phyloP scores from a whole-genome alignment of 306 rosid species.

The Dalbergia cochinchinensis region DNA sequence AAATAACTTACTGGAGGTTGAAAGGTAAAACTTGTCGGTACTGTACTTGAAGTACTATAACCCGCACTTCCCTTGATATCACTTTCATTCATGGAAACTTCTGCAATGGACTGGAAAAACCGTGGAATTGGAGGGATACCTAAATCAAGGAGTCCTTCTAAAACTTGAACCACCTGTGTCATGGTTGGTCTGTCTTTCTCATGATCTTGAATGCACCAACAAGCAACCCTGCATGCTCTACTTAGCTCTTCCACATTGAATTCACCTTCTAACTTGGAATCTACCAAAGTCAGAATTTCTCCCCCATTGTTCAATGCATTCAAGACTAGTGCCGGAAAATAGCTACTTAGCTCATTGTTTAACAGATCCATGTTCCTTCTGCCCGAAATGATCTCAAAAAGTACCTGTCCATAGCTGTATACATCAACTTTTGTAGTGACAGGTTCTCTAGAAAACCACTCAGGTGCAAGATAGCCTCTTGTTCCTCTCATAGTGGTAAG shows the following conservation, averaged over 20 bases:
- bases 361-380: constrained; percentile 51
- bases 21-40: constrained; percentile 10
- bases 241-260: constrained; percentile 21
- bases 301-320: constrained; percentile 38
- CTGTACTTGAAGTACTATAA: not conserved
- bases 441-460: constrained; percentile 61
- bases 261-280: constrained; percentile 25
- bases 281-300: constrained; percentile 41
- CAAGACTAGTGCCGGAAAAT: constrained; percentile 51
- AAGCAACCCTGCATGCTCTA: constrained; percentile 24
- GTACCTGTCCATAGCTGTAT: constrained; percentile 55
- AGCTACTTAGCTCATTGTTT: constrained; percentile 42
- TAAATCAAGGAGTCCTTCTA: constrained; percentile 25
- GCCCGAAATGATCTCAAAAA: constrained; percentile 54
- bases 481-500: constrained; percentile 63
- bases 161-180: constrained; percentile 26
- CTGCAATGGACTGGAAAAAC: constrained; percentile 24
- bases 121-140: constrained; percentile 23
- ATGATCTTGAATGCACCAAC: constrained; percentile 43
- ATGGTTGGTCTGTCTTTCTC: constrained; percentile 34
- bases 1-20: constrained; percentile 7
- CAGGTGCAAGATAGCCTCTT: constrained; percentile 61
- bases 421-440: constrained; percentile 61
- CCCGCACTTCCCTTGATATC: not conserved
- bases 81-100: not conserved